Evolutionary conservation across 208 protist genomes (phyloP).

Genomic region (Crithidia expoeki): DNA sequence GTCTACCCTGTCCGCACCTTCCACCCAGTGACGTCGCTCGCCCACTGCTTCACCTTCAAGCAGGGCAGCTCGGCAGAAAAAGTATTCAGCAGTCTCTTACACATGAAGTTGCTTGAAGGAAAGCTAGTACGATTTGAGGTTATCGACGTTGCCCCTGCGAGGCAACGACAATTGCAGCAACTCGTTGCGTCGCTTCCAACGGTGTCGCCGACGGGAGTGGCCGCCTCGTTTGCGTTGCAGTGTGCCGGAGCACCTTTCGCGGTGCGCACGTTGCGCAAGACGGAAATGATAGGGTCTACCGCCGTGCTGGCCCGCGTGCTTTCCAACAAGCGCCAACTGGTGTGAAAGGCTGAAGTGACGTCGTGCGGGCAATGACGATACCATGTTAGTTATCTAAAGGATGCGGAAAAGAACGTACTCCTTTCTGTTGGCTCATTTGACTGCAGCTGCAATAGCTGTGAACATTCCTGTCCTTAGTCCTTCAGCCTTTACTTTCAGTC

Average conservation of each 20-base stretch:
- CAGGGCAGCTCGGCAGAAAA: constrained; percentile 66
- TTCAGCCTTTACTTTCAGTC: too few relatives aligned
- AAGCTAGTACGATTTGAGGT: constrained; percentile 90
- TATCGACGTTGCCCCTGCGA: constrained; percentile 31
- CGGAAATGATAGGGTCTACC: constrained; percentile 53
- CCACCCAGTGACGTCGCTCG: constrained; percentile 56
- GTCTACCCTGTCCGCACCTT: constrained; percentile 77
- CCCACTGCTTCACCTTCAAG: constrained; percentile 79
- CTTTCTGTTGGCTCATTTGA: too few relatives aligned
- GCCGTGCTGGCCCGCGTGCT: constrained; percentile 75
- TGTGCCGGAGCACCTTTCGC: not conserved
- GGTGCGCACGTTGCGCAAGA: constrained; percentile 50
- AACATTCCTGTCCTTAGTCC: too few relatives aligned
- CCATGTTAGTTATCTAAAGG: too few relatives aligned
- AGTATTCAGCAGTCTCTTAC: constrained; percentile 71
- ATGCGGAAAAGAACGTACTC: too few relatives aligned
- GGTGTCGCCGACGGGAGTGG: not conserved
- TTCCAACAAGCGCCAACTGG: constrained; percentile 81
- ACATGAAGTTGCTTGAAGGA: constrained; percentile 65
- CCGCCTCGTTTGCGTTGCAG: not conserved
- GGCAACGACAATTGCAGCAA: constrained; percentile 21
- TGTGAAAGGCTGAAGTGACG: not conserved
- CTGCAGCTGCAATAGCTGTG: too few relatives aligned
- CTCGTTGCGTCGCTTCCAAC: constrained; percentile 20
- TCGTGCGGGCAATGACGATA: too few relatives aligned